These are phyloP conservation scores for Cyberlindnera maritima DNA, from an alignment of 805 yeast species.

Conservation along the genomic window DNA sequence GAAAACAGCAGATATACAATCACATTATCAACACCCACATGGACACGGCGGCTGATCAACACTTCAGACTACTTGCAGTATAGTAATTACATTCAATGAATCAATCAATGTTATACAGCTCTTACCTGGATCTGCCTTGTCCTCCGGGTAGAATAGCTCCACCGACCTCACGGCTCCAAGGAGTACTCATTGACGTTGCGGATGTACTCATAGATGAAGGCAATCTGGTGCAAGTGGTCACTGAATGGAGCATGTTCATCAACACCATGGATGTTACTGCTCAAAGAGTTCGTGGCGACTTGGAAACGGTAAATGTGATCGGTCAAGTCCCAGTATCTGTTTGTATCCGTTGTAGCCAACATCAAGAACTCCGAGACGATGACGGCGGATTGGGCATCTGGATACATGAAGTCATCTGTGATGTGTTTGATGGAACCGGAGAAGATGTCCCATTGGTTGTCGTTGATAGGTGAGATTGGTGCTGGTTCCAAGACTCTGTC, in stretches of 20 bases:
- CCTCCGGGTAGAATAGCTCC: too few relatives aligned
- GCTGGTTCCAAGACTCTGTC: slow-evolving; percentile 42
- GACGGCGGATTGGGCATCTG: slow-evolving; percentile 11
- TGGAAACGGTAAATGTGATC: slow-evolving; percentile 20
- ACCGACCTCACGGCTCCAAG: not conserved
- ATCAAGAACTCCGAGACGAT: slow-evolving; percentile 16
- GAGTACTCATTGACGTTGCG: slow-evolving; percentile 14
- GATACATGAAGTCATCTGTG: too few relatives aligned
- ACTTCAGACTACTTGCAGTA: too few relatives aligned
- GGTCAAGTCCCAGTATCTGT: slow-evolving; percentile 18
- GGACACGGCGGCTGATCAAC: too few relatives aligned
- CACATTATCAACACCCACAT: too few relatives aligned
- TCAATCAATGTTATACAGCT: too few relatives aligned
- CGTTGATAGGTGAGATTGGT: slow-evolving; percentile 46
- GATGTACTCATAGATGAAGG: slow-evolving; percentile 21
- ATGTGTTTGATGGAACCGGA: slow-evolving; percentile 43
- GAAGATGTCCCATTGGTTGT: slow-evolving; percentile 49
- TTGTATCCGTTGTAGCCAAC: slow-evolving; percentile 20
- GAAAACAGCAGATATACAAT: too few relatives aligned
- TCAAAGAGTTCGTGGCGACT: slow-evolving; percentile 7
- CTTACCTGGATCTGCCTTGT: too few relatives aligned
- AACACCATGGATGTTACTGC: slow-evolving; percentile 17
- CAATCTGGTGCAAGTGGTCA: slow-evolving; percentile 17
- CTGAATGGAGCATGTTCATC: slow-evolving; percentile 19
- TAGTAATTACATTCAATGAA: too few relatives aligned